Evolutionary conservation across 495 filamentous ascomycete species (phyloP), one percentile per base, ranked within the genome.

Genomic region (Trypethelium eluteriae): DNA sequence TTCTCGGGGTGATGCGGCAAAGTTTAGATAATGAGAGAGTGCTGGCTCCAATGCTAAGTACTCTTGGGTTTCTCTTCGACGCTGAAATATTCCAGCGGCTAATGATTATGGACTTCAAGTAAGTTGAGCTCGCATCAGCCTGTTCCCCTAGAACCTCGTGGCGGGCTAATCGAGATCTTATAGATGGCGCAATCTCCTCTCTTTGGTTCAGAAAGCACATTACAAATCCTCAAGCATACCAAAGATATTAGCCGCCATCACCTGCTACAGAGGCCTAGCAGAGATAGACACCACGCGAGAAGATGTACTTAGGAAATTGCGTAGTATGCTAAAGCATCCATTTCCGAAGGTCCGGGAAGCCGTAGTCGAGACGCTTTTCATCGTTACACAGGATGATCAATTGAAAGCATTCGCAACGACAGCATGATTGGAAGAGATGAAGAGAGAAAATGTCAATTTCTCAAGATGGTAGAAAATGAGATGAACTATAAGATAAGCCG

Each of bases 141-240:
- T 10, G 41, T 44, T 68, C 61, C 64, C 65, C 34, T 39, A 41
- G 32, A 34, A 35, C 34, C 14, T 69, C 35, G 2, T 32, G 12
- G 11, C 2, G n/a, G 35, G 14, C 63, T 14, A 62, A 62, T 1
- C 25, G 50, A 9, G 64, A 14, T 36, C 64, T 38, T 66, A 25
- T 70, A 85, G 81, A 65, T 82, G 81, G 70, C 82, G 82, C 69
- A 81, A 74, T 34, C 74, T 96, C 25, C 92, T 92, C 65, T 77
- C 85, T 39, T 75, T 84, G 14, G 82, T 86, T 9, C 91, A 93
- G 69, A 90, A 88, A 75, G 81, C 90, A 3, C 90, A 92, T 70
- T 91, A 87, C 80, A 93, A 92, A 77, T 88, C 89, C 10, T 81
- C 84, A 11, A 91, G 89, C 72, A 84, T 96, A 4, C 81, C 83